A percentile compares a stretch with the other conserved stretches of the same genome.
Evolutionary conservation across 1,139 yeast species (phyloP).

Genomic region (Nakaseomyces sp.): DNA sequence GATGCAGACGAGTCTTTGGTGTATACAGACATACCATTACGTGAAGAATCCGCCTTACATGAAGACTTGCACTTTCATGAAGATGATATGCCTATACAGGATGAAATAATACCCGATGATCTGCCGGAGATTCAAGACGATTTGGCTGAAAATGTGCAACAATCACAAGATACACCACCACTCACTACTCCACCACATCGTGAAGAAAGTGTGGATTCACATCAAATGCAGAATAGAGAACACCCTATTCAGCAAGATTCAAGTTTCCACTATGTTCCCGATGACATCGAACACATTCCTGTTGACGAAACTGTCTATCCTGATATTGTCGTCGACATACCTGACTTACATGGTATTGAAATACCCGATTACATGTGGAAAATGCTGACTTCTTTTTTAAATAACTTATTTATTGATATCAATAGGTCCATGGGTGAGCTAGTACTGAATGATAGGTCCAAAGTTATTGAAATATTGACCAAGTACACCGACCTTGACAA

Average conservation of each 20-base stretch:
- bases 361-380: not conserved
- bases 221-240: too few species aligned
- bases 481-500: not conserved
- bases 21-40: conserved; percentile 4
- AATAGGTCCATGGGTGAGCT: not conserved
- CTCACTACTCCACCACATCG: not conserved
- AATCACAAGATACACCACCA: not conserved
- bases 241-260: not conserved
- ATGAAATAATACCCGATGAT: not conserved
- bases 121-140: not conserved
- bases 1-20: conserved; percentile 1
- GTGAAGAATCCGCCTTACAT: not conserved
- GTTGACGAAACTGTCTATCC: conserved; percentile 10
- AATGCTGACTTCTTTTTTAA: not conserved
- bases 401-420: not conserved
- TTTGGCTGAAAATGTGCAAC: not conserved
- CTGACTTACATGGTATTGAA: not conserved
- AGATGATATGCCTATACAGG: not conserved
- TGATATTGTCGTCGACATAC: conserved; percentile 8
- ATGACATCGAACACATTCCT: not conserved
- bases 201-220: not conserved
- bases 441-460: not conserved
- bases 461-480: not conserved
- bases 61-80: not conserved
- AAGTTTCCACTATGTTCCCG: not conserved